Percentiles rank a stretch among this genome's conserved stretches.
These are phyloP conservation scores for Diaporthe citri DNA, from an alignment of 2,329 filamentous ascomycete species.

Conservation along the genomic window DNA sequence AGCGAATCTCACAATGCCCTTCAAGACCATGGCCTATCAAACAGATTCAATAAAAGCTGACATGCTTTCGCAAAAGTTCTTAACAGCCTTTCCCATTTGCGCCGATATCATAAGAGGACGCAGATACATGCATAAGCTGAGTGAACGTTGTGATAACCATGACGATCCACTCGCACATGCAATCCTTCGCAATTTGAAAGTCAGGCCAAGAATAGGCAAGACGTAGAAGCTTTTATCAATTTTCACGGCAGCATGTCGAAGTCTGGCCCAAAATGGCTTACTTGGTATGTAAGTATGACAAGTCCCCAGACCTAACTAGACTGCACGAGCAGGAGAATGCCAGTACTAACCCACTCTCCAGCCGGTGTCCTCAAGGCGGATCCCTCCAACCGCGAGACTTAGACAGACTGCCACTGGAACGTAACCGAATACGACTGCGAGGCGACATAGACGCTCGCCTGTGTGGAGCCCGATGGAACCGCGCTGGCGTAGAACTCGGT, in stretches of 20 bases:
- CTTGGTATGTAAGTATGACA: neutral
- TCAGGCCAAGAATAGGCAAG: too few species aligned
- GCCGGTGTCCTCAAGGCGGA: neutral
- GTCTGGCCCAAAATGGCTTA: neutral
- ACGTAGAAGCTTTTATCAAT: neutral
- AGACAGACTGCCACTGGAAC: conserved; percentile 32
- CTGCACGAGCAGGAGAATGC: neutral
- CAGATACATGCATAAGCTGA: neutral
- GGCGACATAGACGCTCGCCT: conserved; percentile 28
- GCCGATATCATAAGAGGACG: neutral
- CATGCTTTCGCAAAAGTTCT: neutral
- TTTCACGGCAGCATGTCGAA: neutral
- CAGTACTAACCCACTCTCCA: neutral
- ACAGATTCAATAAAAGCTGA: neutral
- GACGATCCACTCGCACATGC: neutral
- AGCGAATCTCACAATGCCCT: neutral
- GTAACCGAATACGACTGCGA: conserved; percentile 30
- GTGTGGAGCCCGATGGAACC: neutral
- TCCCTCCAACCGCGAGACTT: neutral
- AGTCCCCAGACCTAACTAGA: neutral
- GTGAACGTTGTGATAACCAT: too few species aligned
- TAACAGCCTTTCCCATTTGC: neutral
- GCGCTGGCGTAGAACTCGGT: conserved; percentile 34
- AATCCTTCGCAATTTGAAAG: neutral
- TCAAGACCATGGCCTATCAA: neutral